Evolutionary conservation across 768 basidiomycete species (phyloP).

Genomic region (Leccinum olivaceopallidum): DNA sequence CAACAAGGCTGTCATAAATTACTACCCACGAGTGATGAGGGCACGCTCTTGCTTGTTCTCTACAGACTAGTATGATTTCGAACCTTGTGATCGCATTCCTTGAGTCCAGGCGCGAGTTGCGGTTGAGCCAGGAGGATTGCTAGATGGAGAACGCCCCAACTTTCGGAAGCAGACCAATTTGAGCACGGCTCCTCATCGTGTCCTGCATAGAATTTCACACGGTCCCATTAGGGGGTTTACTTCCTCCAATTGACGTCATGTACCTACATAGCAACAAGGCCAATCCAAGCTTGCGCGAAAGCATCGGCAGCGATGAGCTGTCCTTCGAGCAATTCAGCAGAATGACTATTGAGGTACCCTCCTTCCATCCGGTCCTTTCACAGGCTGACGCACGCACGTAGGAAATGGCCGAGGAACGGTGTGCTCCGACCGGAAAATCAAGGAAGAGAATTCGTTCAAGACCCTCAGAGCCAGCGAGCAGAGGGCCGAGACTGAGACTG

Average conservation of each 20-base stretch:
- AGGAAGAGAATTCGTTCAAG: constrained; percentile 85
- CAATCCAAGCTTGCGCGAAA: constrained; percentile 84
- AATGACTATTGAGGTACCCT: constrained; percentile 75
- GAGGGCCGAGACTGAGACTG: constrained; percentile 83
- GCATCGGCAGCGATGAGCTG: constrained; percentile 82
- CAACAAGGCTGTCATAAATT: neutral
- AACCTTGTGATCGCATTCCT: too few relatives aligned
- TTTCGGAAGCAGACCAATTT: too few relatives aligned
- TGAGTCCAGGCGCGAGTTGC: too few relatives aligned
- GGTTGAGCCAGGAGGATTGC: too few relatives aligned
- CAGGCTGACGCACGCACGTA: constrained; percentile 39
- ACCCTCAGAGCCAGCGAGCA: constrained; percentile 86
- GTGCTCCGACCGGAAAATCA: constrained; percentile 78
- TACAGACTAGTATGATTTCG: neutral
- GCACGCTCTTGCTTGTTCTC: neutral
- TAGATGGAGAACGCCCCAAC: too few relatives aligned
- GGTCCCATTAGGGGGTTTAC: too few relatives aligned
- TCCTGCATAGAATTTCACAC: too few relatives aligned
- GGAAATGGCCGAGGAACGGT: constrained; percentile 96
- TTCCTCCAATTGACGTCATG: too few relatives aligned
- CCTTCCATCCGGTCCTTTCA: neutral
- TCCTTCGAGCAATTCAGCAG: constrained; percentile 64
- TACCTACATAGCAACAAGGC: constrained; percentile 52
- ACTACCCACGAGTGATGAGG: neutral
- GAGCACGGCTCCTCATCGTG: too few relatives aligned